These are phyloP conservation scores for Catharanthus roseus DNA, from an alignment of 257 asterid species.

Conservation along the genomic window DNA sequence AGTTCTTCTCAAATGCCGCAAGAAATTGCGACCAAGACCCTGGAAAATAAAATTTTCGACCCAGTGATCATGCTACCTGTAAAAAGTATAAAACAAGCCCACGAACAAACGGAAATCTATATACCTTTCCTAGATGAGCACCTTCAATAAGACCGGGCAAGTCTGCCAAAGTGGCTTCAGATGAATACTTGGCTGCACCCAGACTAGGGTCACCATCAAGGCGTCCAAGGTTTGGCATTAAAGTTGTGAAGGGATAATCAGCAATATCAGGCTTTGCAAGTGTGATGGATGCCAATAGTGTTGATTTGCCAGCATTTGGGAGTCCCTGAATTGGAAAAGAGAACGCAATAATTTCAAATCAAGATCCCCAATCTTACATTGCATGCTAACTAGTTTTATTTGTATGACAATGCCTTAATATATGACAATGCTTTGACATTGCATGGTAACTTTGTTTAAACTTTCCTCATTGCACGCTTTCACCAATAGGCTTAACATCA, in stretches of 20 bases:
- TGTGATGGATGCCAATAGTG: constrained; percentile 80
- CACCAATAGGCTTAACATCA: neutral
- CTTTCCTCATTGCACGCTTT: no score
- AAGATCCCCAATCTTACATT: neutral
- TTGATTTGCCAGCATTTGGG: constrained; percentile 98
- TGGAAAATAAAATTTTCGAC: constrained; percentile 12
- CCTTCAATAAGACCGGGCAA: constrained; percentile 99
- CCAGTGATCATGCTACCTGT: neutral
- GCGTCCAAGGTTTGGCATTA: constrained; percentile 97
- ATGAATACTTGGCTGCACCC: constrained; percentile 72
- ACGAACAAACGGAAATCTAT: neutral
- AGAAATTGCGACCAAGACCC: constrained; percentile 97
- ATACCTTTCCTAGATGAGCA: constrained; percentile 98
- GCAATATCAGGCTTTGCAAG: constrained; percentile 95
- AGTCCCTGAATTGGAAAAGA: constrained; percentile 57
- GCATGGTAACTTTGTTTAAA: no score
- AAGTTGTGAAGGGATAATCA: constrained; percentile 92
- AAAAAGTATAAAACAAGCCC: neutral
- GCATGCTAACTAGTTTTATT: no score
- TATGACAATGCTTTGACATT: no score
- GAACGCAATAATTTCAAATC: constrained; percentile 11
- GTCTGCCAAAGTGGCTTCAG: constrained; percentile 95
- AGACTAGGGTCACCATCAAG: constrained; percentile 90
- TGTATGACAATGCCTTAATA: no score
- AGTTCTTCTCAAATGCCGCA: constrained; percentile 98